Percentiles rank a stretch among this genome's conserved stretches.
Conservation (phyloP, 139 green algal species). For the Chloropicon primus region DNA sequence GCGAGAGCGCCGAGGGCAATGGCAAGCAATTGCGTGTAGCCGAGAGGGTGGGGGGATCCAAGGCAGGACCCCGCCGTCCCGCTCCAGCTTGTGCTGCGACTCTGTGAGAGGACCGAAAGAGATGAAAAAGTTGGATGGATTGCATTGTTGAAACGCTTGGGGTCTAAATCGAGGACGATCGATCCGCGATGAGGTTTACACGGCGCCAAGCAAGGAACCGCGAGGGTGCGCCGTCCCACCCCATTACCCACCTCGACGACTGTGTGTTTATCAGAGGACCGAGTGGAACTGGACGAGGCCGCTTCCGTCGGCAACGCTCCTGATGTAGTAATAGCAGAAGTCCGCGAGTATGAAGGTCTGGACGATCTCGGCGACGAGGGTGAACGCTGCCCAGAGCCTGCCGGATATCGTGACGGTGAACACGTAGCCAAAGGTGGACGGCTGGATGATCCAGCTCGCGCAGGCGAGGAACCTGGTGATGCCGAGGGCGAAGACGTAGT, state of each 20-base stretch:
- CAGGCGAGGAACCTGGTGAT: constrained; percentile 93
- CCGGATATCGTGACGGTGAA: not conserved
- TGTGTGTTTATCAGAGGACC: not conserved
- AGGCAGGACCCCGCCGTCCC: no score
- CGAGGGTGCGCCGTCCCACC: not conserved
- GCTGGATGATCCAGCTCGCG: constrained; percentile 92
- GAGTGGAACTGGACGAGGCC: not conserved
- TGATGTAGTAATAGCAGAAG: constrained; percentile 56
- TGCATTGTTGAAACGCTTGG: no score
- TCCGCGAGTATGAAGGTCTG: constrained; percentile 97
- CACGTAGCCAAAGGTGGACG: constrained; percentile 3
- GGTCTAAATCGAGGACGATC: no score
- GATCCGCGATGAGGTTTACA: no score
- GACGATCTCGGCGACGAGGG: constrained; percentile 89
- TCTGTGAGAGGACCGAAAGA: no score
- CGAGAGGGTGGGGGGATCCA: no score
- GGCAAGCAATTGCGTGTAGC: no score
- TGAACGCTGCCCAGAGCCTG: constrained; percentile 77
- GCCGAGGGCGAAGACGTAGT: constrained; percentile 96
- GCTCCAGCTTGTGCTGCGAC: no score
- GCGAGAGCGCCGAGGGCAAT: no score
- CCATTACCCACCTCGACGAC: no score
- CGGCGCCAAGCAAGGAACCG: no score
- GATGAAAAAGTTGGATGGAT: no score
- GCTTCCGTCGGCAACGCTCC: not conserved